Base-by-base conservation (phyloP, 2,329 filamentous ascomycete genomes). In the Hypoxylon sp. region DNA sequence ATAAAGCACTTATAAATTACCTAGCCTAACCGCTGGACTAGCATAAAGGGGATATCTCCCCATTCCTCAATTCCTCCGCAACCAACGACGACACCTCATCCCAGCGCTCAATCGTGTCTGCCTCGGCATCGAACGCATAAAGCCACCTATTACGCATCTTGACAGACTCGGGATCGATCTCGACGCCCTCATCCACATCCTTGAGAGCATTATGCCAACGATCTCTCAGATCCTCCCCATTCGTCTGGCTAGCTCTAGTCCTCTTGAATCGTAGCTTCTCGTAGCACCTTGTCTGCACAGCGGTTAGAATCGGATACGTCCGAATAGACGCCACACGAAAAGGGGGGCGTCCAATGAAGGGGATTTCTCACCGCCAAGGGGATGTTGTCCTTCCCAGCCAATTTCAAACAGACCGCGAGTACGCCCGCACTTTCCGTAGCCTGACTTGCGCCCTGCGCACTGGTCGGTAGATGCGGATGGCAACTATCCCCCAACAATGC, bases 401-500 rank as follows among this genome's bases (percentile, higher is more conserved):
- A 67, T 56, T 79, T 78, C 51, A 84, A 70, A 65, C 81, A 83
- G 3, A 81, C 74, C 0, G 81, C 82, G 41, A 85, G 65, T 29
- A 81, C 81, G 2, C 77, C 81, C 0, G 78, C 83, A 70, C 85
- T 85, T 74, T 87, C 85, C 19, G 84, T 81, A 0, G 85, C 84
- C 72, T 87, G 84, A 43, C 82, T 83, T 0, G 84, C 83, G 1
- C 84, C 84, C 65, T 86, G 84, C 0, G 83, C 83, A 58, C 81
- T 83, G 0, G 84, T 86, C 0, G 84, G 85, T 5, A 87, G 71
- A 71, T 86, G 85, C 0, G 84, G 80, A 69, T 87, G 85, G 53
- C 84, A 85, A 47, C 82, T 82, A 68, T 87, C 85, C 1, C 85
- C 85, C 0, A 86, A 75, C 27, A 86, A 75, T 1, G 80, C 83